These are phyloP conservation scores for Penicillium cosmopolitanum DNA, from an alignment of 495 filamentous ascomycete genomes.

Conservation along the genomic window DNA sequence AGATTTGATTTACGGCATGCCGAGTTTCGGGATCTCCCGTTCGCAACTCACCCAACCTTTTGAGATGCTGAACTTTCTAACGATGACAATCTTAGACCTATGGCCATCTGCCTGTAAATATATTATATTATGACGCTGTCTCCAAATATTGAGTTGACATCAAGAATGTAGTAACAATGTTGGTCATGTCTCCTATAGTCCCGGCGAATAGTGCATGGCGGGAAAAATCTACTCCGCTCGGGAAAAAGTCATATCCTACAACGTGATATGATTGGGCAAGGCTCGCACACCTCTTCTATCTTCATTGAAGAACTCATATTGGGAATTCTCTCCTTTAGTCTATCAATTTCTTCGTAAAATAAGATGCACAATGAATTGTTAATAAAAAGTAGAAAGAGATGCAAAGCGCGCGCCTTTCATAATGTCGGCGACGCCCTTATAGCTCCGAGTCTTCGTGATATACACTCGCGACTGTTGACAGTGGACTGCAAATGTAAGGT, in stretches of 20 bases:
- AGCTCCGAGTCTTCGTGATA: too few relatives aligned
- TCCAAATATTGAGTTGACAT: neutral
- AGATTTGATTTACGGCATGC: slow-evolving; percentile 6
- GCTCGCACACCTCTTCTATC: neutral
- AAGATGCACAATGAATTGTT: neutral
- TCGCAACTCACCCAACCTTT: neutral
- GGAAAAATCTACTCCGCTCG: slow-evolving; percentile 24
- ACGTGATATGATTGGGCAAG: slow-evolving; percentile 9
- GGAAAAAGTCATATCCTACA: slow-evolving; percentile 28
- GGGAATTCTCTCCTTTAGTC: neutral
- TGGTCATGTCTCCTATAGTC: neutral
- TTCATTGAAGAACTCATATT: too few relatives aligned
- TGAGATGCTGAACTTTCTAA: too few relatives aligned
- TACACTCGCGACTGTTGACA: too few relatives aligned
- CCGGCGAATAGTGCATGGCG: slow-evolving; percentile 7
- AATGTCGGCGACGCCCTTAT: too few relatives aligned
- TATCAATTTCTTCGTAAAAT: neutral
- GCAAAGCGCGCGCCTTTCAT: too few relatives aligned
- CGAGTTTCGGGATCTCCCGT: slow-evolving; percentile 2
- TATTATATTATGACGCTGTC: neutral
- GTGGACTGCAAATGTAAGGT: too few relatives aligned
- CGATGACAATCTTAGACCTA: too few relatives aligned
- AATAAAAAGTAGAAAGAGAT: too few relatives aligned
- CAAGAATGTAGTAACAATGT: neutral
- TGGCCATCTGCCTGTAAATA: too few relatives aligned